Percentiles rank a stretch among this genome's conserved stretches.
Evolutionary conservation across 306 rosid species (phyloP).

Genomic region (Biancaea sappan): DNA sequence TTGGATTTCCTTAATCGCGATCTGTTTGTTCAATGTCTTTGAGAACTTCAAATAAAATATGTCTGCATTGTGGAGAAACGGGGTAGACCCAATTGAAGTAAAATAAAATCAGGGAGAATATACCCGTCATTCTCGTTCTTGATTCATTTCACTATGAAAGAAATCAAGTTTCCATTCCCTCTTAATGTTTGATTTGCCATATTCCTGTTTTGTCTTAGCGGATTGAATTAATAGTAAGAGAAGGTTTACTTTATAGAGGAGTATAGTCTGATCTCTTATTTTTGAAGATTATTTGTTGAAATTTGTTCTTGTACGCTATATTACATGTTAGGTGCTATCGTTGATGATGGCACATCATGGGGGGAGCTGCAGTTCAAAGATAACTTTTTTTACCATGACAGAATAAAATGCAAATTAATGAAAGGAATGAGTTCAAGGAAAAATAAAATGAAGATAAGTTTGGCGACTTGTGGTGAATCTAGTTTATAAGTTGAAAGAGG

Average conservation of each 20-base stretch:
- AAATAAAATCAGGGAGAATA: background rate
- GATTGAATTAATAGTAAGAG: background rate
- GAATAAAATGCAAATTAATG: background rate
- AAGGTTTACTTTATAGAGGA: background rate
- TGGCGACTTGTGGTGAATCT: background rate
- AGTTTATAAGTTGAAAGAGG: constrained; percentile 3
- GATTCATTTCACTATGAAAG: background rate
- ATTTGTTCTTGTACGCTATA: background rate
- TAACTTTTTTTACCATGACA: background rate
- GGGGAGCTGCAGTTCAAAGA: background rate
- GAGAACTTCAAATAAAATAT: background rate
- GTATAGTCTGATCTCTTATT: background rate
- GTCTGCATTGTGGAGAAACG: background rate
- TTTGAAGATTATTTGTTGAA: background rate
- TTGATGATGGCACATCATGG: background rate
- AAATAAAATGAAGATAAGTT: background rate
- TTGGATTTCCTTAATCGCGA: background rate
- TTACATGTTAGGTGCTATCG: background rate
- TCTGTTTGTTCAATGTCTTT: background rate
- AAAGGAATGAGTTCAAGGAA: background rate
- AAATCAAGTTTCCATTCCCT: background rate
- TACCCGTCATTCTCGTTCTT: background rate
- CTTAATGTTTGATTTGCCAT: background rate
- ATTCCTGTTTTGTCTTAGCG: background rate
- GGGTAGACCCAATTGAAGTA: background rate